Evolutionary conservation across 306 rosid genomes (phyloP), one percentile per base, ranked within the genome.

Genomic region (Corylus heterophylla): DNA sequence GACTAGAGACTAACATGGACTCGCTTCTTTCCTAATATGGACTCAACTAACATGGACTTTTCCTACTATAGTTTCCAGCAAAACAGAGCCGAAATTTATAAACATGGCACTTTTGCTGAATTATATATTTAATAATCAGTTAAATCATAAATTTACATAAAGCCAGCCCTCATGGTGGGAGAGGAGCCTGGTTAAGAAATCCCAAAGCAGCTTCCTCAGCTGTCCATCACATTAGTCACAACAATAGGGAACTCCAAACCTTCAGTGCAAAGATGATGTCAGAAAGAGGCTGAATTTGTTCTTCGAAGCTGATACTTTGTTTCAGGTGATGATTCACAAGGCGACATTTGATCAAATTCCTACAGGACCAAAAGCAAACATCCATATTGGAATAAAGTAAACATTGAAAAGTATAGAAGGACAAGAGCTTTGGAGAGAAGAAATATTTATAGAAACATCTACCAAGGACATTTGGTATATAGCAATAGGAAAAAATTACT

Each of bases 271-370:
- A 29, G 73, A 73, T 68, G 49, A 16, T 54, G 54, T 89, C 91
- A 91, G 81, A 89, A 89, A 51, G 81, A 47, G 20, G 92, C 87
- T 14, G 97, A 91, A 85, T 83, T 88, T 31, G 88, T 88, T 88
- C 97, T 86, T 48, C 94, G 89, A 70, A 91, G 97, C 84, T 87
- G 91, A 82, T 83, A 88, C 79, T 71, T 89, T 25, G 83, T 78
- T 80, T 88, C 92, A 16, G 35, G 6, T 39, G 75, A 69, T 72
- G 80, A 35, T 66, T 80, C 79, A 37, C 78, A 45, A 10, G 82
- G 85, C 79, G 80, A 35, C 64, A 22, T 74, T 66, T 71, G 64
- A 48, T 91, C 97, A 37, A 89, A 82, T 71, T 91, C 93, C 97
- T 91, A 71, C 39, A 81, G 10, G 61, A 49, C 12, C 37, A 44